Evolutionary conservation across 2,329 filamentous ascomycete species (phyloP).

Genomic region (Colletotrichum liaoningense): DNA sequence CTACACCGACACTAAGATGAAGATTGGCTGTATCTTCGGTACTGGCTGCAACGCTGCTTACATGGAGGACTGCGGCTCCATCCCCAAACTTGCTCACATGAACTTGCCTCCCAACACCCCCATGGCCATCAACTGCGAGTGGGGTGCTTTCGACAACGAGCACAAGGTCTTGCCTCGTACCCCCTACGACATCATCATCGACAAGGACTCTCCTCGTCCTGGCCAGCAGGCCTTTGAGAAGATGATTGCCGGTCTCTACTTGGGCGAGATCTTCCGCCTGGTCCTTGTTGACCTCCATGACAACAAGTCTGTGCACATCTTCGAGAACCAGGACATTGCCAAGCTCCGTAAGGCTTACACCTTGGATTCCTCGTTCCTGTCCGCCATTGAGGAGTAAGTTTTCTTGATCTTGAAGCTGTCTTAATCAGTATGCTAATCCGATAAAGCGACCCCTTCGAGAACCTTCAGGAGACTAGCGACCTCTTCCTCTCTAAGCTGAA

Average conservation of each 20-base stretch:
- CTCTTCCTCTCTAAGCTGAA: slow-evolving; percentile 82
- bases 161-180: slow-evolving; percentile 88
- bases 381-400: slow-evolving; percentile 86
- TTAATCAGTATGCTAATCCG: slow-evolving; percentile 34
- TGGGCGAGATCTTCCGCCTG: slow-evolving; percentile 94
- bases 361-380: slow-evolving; percentile 93
- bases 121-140: slow-evolving; percentile 98
- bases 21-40: slow-evolving; percentile 97
- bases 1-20: slow-evolving; percentile 94
- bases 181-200: slow-evolving; percentile 86
- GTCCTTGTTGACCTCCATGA: slow-evolving; percentile 88
- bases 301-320: slow-evolving; percentile 79
- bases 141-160: slow-evolving; percentile 96
- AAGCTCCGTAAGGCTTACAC: slow-evolving; percentile 88
- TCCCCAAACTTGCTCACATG: slow-evolving; percentile 93
- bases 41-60: slow-evolving; percentile 99
- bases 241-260: slow-evolving; percentile 95
- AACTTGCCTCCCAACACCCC: slow-evolving; percentile 86
- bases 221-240: slow-evolving; percentile 98
- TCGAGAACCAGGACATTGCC: slow-evolving; percentile 84
- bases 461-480: slow-evolving; percentile 88
- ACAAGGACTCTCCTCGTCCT: slow-evolving; percentile 90
- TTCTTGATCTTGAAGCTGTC: neutral
- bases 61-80: slow-evolving; percentile 91
- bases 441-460: slow-evolving; percentile 88